Base-by-base conservation (phyloP, 2,329 filamentous ascomycete species). In the Apiospora phragmitis region DNA sequence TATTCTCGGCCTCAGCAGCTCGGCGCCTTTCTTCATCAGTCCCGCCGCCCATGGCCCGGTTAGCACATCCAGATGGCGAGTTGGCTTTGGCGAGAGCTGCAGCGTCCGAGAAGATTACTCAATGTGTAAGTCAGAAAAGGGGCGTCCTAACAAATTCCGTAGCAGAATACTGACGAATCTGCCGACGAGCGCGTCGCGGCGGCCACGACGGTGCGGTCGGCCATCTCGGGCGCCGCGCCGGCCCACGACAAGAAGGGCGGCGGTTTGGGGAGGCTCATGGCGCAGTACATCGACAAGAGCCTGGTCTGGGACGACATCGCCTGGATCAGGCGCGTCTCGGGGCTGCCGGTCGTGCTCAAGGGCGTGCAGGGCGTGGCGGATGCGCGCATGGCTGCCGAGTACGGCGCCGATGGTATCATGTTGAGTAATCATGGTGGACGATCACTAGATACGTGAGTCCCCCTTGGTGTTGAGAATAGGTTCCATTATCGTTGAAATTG, bases 61-160 rank as follows among this genome's bases (percentile, higher is more conserved):
- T 92, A 69, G 88, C 90, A 65, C 90, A 93, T 75, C 85, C 87
- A 0, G 86, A 90, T 35, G 91, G 90, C n/a, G 91, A 93, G 78
- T 82, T 85, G 43, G 89, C 84, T 18, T 82, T 91, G 18, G 88
- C 85, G 0, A 81, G 83, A 35, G 90, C 85, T 0, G 88, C 87
- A 71, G 81, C 83, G 68, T 80, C 76, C 2, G 80, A 84, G 18
- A 86, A 87, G 0, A 84, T 91, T 8, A 85, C 90, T 41, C 88
- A 91, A 75, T 88, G 87, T 68, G 82, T 92, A 59, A 89, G 88
- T 35, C 26, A 21, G 29, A 5, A 1, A 51, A 45, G 9, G 42
- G 42, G 42, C 14, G 41, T 14, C 21, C 2, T 29, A 41, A 41
- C 38, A 16, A 92, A 89, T 16, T 89, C 87, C 68, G 29, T 9